Base-by-base conservation (phyloP, 1,284 basidiomycete species). In the Exsudoporus floridanus region DNA sequence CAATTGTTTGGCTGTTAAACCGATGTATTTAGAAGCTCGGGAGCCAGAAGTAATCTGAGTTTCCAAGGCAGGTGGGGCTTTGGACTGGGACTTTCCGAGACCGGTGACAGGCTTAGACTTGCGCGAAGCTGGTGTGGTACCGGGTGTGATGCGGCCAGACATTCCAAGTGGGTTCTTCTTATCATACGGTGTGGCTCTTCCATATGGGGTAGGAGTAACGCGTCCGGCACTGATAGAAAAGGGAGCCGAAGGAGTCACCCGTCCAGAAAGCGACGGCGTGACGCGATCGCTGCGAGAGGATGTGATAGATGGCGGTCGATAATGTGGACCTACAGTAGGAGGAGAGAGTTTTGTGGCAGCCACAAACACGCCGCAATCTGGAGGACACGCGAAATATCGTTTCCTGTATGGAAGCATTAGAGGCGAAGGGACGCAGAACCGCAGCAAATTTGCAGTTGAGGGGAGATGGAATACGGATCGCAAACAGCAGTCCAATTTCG, bases 321-420 rank as follows among this genome's bases (percentile, higher is more conserved):
- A 78, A 47, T 74, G 64, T 23, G 76, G 65, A 2, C 80, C 80
- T n/a, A 83, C 81, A 2, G 89, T 91, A 2, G 90, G 83, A 5
- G 81, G 65, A 4, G 90, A 89, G 23, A 98, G 81, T 67, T 97
- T 97, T 43, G 82, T 76, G 1, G 83, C 78, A 7, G 88, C 84
- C 30, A 95, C 88, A 67, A 98, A 99, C 40, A 99, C 90, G 34
- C 96, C 96, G 61, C 92, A 95, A 49, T 83, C 82, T 0, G 87
- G 84, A 25, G 90, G 82, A 69, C 94, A 98, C 0, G 77, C 68
- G 66, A 99, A 99, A 71, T 99, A 98, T 65, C 81, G 84, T 41
- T 85, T 83, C 38, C 94, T 87, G 60, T 30, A 31, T 12, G 33
- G 16, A 5, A 38, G 19, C 12, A 39, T 65, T 34, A 59, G 58